phyloP scores from a whole-genome alignment of 2,329 filamentous ascomycete species.

The Colletotrichum tabaci region DNA sequence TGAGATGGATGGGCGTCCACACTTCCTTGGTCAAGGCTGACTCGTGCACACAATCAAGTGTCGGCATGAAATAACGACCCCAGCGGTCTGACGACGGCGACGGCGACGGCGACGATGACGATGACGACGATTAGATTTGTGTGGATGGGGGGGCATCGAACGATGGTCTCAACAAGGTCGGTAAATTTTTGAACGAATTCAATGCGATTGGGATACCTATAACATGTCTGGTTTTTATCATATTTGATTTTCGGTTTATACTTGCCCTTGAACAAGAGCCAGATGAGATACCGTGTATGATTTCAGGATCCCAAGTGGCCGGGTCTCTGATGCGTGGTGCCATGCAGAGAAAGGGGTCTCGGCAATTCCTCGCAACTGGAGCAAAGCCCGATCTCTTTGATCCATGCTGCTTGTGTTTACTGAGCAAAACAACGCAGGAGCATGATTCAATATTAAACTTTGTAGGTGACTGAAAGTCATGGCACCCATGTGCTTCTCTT shows the following conservation, averaged over 20 bases:
- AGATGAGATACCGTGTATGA: not conserved
- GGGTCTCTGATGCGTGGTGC: not conserved
- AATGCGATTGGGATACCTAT: not conserved
- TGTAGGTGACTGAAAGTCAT: too few species aligned
- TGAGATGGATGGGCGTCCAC: not conserved
- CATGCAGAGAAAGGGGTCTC: not conserved
- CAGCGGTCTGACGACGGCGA: not conserved
- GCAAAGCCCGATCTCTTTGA: too few species aligned
- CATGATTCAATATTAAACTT: not conserved
- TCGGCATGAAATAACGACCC: constrained; percentile 11
- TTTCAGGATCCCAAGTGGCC: not conserved
- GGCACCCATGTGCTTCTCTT: not conserved
- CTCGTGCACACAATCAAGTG: not conserved
- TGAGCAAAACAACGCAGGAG: not conserved
- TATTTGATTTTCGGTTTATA: not conserved
- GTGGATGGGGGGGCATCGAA: not conserved
- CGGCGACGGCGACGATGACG: too few species aligned
- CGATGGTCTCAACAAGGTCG: not conserved
- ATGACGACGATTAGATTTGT: not conserved
- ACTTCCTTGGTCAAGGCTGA: not conserved
- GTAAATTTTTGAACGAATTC: not conserved
- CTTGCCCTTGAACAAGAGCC: not conserved
- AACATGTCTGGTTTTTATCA: not conserved
- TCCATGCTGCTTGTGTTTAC: not conserved
- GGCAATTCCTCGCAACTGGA: not conserved